Evolutionary conservation across 192 early-diverging fungal genomes (phyloP), one percentile per base, ranked within the genome.

Genomic region (Coemansia sp.): DNA sequence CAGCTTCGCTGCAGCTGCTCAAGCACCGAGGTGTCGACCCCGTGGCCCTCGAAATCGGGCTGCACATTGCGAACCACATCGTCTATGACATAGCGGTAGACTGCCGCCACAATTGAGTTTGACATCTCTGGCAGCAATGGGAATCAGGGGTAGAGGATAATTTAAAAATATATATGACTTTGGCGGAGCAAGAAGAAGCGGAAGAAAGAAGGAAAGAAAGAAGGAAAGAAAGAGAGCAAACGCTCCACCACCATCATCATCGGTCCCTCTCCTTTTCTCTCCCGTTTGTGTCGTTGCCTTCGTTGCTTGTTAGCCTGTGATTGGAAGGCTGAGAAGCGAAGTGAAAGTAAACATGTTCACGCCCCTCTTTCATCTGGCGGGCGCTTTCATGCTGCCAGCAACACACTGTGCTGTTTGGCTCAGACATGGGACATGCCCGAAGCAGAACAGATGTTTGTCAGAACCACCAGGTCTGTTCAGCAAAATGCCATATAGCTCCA

Each of bases 61-160:
- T 88, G 88, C 25, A 94, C 89, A 69, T 95, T 91, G 60, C 89
- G 86, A 65, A 95, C 92, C 53, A 99, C 97, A 67, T 99, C 94
- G 80, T 93, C 90, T 68, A 99, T 97, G 48, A 99, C 92, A 71
- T 88, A 89, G 44, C 86, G 85, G 79, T 99, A 99, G 50, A 93
- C 77, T 74, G 75, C 68, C 11, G 80, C 80, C 13, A 83, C 80
- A 69, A 83, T 76, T 10, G 80, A 71, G 46, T 83, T 83, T 22
- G 80, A 83, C 80, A 83, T 82, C 65, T 17, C 50, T 37, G 11
- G 39, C 46, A 53, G 38, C 8, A 48, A 48, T 14, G 1, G n/a
- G 46, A 48, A n/a, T 11, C 46, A 14, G 46, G 11, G n/a, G 25
- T 57, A 37, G 14, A 37, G 37, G 32, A 41, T 39, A 5, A 59